Percentiles rank a stretch among this genome's conserved stretches.
phyloP scores from a whole-genome alignment of 1,284 basidiomycete genomes.

The Melanopsichium pennsylvanicum region DNA sequence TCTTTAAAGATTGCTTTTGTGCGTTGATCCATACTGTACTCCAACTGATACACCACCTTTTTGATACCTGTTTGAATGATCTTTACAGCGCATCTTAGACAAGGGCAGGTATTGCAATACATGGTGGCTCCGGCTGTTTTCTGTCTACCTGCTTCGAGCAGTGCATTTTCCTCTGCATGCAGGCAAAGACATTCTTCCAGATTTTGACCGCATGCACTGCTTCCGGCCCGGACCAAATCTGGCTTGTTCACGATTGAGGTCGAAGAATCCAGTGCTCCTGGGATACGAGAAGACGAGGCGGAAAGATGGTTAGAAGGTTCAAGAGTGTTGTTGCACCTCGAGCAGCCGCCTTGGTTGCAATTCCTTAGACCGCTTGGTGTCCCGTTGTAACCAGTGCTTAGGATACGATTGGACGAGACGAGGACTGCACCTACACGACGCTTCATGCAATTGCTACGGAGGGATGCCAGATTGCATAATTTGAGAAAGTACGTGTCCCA shows the following conservation, averaged over 20 bases:
- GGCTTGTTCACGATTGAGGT: background rate
- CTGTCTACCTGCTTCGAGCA: slow-evolving; percentile 81
- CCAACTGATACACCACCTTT: slow-evolving; percentile 92
- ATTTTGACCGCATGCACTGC: slow-evolving; percentile 69
- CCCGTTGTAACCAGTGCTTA: slow-evolving; percentile 98
- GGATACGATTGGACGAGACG: slow-evolving; percentile 80
- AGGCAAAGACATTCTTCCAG: slow-evolving; percentile 88
- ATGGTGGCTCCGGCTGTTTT: slow-evolving; percentile 74
- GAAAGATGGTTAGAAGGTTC: background rate
- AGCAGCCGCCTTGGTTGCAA: slow-evolving; percentile 65
- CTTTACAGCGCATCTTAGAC: slow-evolving; percentile 92
- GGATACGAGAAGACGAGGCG: background rate
- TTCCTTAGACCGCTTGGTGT: slow-evolving; percentile 82
- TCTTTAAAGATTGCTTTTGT: slow-evolving; percentile 65
- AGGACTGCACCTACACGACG: slow-evolving; percentile 91
- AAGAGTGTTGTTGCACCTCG: slow-evolving; percentile 60
- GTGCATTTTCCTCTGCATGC: slow-evolving; percentile 97
- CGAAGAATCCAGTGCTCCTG: too few species aligned
- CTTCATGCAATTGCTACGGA: slow-evolving; percentile 77
- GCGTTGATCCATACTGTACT: slow-evolving; percentile 74
- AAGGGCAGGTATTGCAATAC: slow-evolving; percentile 93
- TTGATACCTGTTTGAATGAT: slow-evolving; percentile 93
- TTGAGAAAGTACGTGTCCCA: slow-evolving; percentile 65
- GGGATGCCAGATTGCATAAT: slow-evolving; percentile 61
- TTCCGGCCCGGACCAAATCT: background rate